Percentiles rank a stretch among this genome's conserved stretches.
phyloP scores from a whole-genome alignment of 192 early-diverging fungal species.

The Backusella australiensis region DNA sequence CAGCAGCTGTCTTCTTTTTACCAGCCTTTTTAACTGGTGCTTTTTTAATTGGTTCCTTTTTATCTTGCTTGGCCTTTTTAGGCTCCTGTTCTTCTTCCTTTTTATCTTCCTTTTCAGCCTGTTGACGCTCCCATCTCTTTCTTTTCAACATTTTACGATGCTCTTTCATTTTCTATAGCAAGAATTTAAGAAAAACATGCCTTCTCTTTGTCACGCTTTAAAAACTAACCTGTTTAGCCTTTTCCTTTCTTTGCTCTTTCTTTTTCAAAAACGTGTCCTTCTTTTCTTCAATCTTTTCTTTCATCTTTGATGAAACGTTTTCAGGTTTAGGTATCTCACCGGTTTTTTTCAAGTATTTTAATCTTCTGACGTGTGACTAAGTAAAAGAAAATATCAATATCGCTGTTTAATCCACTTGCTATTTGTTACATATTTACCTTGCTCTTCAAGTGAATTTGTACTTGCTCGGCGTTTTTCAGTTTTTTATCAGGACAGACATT shows the following conservation, averaged over 20 bases:
- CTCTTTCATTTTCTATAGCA: constrained; percentile 23
- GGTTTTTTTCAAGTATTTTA: constrained; percentile 19
- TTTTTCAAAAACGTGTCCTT: constrained; percentile 7
- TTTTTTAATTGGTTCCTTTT: not conserved
- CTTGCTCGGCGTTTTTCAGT: constrained; percentile 19
- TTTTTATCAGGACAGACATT: constrained; percentile 28
- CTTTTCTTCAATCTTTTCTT: not conserved
- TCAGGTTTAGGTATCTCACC: constrained; percentile 9
- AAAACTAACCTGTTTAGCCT: constrained; percentile 15
- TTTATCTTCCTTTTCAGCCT: constrained; percentile 9
- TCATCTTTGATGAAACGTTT: not conserved
- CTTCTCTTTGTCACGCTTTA: not conserved
- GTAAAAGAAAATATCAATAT: not conserved
- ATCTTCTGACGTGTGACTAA: constrained; percentile 17
- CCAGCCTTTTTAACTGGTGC: not conserved
- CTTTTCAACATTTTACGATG: constrained; percentile 20
- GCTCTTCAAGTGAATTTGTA: constrained; percentile 30
- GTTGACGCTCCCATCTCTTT: constrained; percentile 28
- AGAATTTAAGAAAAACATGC: not conserved
- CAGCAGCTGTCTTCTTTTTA: not conserved
- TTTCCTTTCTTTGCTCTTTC: constrained; percentile 15
- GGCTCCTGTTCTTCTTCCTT: not conserved
- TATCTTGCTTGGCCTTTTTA: not conserved
- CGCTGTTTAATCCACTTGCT: not conserved
- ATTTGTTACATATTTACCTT: constrained; percentile 1